These are phyloP conservation scores for Astrothelium subdiscretum DNA, from an alignment of 495 filamentous ascomycete genomes.

Conservation along the genomic window DNA sequence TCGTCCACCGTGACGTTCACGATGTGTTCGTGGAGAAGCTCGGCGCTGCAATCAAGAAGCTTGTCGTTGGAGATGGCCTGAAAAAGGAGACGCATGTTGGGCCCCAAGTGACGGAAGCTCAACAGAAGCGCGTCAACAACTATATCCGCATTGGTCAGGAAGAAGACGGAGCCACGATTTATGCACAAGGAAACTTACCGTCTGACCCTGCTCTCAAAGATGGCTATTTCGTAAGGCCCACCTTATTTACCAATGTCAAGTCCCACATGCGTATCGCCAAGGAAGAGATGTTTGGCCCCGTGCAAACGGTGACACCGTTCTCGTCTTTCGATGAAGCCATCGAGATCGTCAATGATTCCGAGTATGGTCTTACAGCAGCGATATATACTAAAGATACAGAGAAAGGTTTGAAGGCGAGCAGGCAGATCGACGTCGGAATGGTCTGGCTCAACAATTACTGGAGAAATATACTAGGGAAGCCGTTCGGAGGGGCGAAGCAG, in stretches of 20 bases:
- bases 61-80: conserved; percentile 2
- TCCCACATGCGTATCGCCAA: conserved; percentile 6
- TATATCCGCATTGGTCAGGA: conserved; percentile 3
- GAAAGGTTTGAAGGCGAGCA: neutral
- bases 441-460: conserved; percentile 1
- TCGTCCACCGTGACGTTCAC: conserved; percentile 4
- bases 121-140: conserved; percentile 2
- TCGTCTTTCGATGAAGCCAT: conserved; percentile 3
- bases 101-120: conserved; percentile 6
- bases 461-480: neutral
- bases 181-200: neutral
- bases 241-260: conserved; percentile 16
- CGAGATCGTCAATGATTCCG: neutral
- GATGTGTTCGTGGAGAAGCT: conserved; percentile 7
- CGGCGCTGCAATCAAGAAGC: conserved; percentile 1
- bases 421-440: conserved; percentile 2
- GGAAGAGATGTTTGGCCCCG: conserved; percentile 25
- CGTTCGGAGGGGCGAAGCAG: conserved; percentile 2
- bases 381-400: conserved; percentile 1
- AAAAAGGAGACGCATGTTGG: conserved; percentile 5
- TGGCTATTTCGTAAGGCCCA: conserved; percentile 11
- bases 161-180: neutral
- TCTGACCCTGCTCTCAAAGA: neutral
- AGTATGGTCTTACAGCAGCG: neutral
- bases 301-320: conserved; percentile 2